These are phyloP conservation scores for Decorospora gaudefroyi DNA, from an alignment of 2,329 filamentous ascomycete genomes.

Conservation along the genomic window DNA sequence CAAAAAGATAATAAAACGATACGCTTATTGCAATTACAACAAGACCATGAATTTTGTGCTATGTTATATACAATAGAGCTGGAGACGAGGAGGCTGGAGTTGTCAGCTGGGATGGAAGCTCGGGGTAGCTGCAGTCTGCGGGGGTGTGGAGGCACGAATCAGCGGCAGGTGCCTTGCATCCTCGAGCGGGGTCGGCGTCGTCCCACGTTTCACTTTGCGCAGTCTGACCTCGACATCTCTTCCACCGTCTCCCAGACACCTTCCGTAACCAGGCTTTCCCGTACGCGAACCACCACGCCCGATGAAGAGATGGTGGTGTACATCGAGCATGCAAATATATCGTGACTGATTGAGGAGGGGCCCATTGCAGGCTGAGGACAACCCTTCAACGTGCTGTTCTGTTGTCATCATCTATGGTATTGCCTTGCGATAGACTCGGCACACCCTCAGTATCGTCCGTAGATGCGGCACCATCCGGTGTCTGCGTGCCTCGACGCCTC, in stretches of 20 bases:
- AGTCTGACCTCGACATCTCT: neutral
- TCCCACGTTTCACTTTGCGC: slow-evolving; percentile 14
- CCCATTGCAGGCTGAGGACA: no score
- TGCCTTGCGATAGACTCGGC: slow-evolving; percentile 15
- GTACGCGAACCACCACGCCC: no score
- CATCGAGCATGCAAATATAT: no score
- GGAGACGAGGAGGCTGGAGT: slow-evolving; percentile 13
- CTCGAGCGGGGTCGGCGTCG: slow-evolving; percentile 1
- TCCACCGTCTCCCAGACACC: neutral
- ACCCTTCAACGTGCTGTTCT: no score
- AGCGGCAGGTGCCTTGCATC: slow-evolving; percentile 37
- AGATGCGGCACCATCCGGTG: neutral
- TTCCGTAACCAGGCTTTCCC: no score
- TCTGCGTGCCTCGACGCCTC: slow-evolving; percentile 26
- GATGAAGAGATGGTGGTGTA: no score
- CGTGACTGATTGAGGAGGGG: no score
- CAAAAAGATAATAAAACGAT: neutral
- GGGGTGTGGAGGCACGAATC: slow-evolving; percentile 33
- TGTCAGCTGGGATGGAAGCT: slow-evolving; percentile 25
- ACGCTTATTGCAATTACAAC: slow-evolving; percentile 2
- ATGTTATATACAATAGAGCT: slow-evolving; percentile 3
- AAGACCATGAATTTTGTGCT: neutral
- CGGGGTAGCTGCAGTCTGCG: slow-evolving; percentile 28
- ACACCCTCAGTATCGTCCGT: slow-evolving; percentile 1
- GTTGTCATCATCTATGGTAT: no score